phyloP scores from a whole-genome alignment of 352 stramenopile genomes.

The Phytophthora citricola region DNA sequence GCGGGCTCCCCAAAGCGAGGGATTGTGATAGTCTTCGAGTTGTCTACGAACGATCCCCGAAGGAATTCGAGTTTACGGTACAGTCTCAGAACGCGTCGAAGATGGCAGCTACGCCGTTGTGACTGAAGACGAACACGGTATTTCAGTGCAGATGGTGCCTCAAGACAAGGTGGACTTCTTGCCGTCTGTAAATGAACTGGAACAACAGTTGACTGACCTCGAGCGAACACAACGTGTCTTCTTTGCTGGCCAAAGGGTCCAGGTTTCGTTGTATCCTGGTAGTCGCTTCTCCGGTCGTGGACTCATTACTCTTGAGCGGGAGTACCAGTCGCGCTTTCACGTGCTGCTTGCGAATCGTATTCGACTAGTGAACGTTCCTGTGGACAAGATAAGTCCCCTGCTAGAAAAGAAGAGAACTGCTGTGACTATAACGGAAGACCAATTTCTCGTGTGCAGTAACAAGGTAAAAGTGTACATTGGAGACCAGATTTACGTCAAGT shows the following conservation, averaged over 20 bases:
- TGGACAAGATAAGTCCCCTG: conserved; percentile 66
- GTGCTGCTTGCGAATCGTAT: conserved; percentile 77
- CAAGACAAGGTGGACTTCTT: conserved; percentile 59
- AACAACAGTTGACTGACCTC: conserved; percentile 61
- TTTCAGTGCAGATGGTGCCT: conserved; percentile 59
- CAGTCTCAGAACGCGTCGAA: conserved; percentile 54
- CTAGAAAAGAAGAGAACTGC: conserved; percentile 64
- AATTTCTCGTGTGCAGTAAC: conserved; percentile 65
- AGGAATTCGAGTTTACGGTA: conserved; percentile 58
- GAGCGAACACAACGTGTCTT: conserved; percentile 46
- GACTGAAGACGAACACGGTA: conserved; percentile 66
- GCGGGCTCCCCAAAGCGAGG: conserved; percentile 9
- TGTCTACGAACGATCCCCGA: conserved; percentile 51
- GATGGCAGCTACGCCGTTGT: conserved; percentile 62
- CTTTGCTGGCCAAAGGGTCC: conserved; percentile 73
- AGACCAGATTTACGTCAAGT: conserved; percentile 80
- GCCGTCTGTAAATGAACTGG: conserved; percentile 61
- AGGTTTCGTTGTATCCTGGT: conserved; percentile 76
- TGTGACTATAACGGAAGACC: conserved; percentile 72
- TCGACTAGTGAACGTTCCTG: conserved; percentile 70
- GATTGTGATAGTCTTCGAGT: conserved; percentile 44
- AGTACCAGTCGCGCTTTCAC: conserved; percentile 50
- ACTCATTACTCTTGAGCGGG: conserved; percentile 61
- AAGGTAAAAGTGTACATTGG: conserved; percentile 79
- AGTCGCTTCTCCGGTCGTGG: conserved; percentile 71